Base-by-base conservation (phyloP, 202 grass and related monocot species). In the Carex arenaria region DNA sequence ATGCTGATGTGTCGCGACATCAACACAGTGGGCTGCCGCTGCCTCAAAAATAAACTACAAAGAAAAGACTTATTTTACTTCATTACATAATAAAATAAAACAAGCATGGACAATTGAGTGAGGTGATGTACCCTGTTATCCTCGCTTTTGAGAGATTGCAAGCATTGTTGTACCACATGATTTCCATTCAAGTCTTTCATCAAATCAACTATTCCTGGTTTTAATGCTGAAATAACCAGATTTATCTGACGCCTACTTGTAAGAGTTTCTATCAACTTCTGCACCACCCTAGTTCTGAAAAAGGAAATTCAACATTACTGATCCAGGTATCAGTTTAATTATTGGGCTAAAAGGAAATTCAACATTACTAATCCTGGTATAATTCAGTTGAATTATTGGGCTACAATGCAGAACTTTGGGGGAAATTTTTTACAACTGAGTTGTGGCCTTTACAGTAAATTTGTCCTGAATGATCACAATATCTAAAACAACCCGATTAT, bases 161-260 rank as follows among this genome's bases (percentile, higher is more conserved):
- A 73, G 79, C 91, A 93, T 57, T 92, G 90, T 64, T 93, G 89
- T 73, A 97, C 90, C 64, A 97, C 94, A 85, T 93, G 94, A 77
- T 91, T 93, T 51, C 94, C 94, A 85, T 97, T 97, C 64, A 86
- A 91, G 72, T 97, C 94, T 80, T 90, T 97, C 78, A 97, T 88
- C 67, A 97, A 85, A 57, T 93, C 67, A 67, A 97, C 72, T 56
- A 97, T 89, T 75, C 79, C 70, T 47, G 94, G 89, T 36, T 85
- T 84, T 64, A 97, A 85, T 12, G 94, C 94, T 5, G 87, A 88
- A 88, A 88, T 72, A 61, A 98, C 89, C 13, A 84, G 64, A 18
- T 67, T 61, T 51, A 90, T 86, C 65, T 93, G 93, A 61, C 79
- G 36, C 84, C 72, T 90, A 23, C 19, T 90, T 56, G 76, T 79